Percentiles rank a stretch among this genome's conserved stretches.
Evolutionary conservation across 371 early-diverging fungal genomes (phyloP).

Genomic region (Parasitella parasitica): DNA sequence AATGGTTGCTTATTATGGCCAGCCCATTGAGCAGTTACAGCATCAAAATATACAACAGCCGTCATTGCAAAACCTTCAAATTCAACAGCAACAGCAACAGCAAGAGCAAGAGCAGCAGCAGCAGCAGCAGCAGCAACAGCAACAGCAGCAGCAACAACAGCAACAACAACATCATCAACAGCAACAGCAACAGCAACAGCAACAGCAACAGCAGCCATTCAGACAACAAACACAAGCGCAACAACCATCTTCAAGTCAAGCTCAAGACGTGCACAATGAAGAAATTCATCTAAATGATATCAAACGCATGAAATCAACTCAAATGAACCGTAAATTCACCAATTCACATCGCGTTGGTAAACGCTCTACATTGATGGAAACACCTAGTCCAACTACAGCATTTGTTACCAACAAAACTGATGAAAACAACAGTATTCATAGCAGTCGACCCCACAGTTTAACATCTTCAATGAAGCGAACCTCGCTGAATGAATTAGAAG

Average conservation of each 20-base stretch:
- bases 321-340: conserved; percentile 56
- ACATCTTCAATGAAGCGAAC: neutral
- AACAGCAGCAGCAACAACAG: neutral
- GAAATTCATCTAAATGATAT: conserved; percentile 56
- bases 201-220: neutral
- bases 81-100: neutral
- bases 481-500: conserved; percentile 6
- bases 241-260: neutral
- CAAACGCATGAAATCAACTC: conserved; percentile 62
- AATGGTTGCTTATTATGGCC: conserved; percentile 18
- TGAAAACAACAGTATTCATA: neutral
- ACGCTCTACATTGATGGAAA: conserved; percentile 60
- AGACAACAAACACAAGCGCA: neutral
- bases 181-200: neutral
- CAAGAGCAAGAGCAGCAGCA: neutral
- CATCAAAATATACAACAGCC: neutral
- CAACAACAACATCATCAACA: neutral
- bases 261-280: conserved; percentile 27
- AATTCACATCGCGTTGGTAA: conserved; percentile 59
- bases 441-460: conserved; percentile 6
- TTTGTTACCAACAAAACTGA: conserved; percentile 26
- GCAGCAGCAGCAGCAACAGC: conserved; percentile 3
- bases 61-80: neutral
- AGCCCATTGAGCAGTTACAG: neutral
- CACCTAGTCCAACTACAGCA: conserved; percentile 42